Evolutionary conservation across 306 rosid genomes (phyloP).

Genomic region (Glycine soja): DNA sequence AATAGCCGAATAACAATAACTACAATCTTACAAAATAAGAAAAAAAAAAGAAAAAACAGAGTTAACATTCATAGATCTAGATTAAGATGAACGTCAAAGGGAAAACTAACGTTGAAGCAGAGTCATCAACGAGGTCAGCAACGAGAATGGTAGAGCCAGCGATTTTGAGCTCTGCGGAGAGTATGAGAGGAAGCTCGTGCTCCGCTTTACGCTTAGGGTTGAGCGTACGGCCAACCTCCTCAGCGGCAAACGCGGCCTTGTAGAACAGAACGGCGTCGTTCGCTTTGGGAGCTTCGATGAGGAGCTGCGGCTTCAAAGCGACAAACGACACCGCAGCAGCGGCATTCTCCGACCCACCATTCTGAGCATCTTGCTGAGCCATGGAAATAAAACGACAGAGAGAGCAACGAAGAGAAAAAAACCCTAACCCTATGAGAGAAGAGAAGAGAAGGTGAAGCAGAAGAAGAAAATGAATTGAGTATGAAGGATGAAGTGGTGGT

Average conservation of each 20-base stretch:
- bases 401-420: background rate
- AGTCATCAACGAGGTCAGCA: slow-evolving; percentile 54
- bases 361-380: slow-evolving; percentile 70
- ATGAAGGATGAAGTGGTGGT: slow-evolving; percentile 38
- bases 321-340: slow-evolving; percentile 41
- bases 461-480: slow-evolving; percentile 38
- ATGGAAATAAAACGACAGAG: background rate
- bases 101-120: slow-evolving; percentile 53
- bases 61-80: background rate
- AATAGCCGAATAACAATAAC: background rate
- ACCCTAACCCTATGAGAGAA: slow-evolving; percentile 64
- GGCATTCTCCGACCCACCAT: slow-evolving; percentile 58
- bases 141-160: slow-evolving; percentile 61
- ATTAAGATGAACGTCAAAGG: no score
- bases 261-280: slow-evolving; percentile 79
- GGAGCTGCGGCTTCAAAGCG: slow-evolving; percentile 60
- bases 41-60: background rate
- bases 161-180: slow-evolving; percentile 67
- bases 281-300: slow-evolving; percentile 73
- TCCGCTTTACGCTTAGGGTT: slow-evolving; percentile 89
- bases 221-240: slow-evolving; percentile 62
- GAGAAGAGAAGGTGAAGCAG: background rate
- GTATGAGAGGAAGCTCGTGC: slow-evolving; percentile 71
- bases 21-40: background rate
- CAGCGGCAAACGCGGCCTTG: slow-evolving; percentile 82